Conservation (phyloP, 2,329 filamentous ascomycete genomes). For the Coniochaeta sp. region DNA sequence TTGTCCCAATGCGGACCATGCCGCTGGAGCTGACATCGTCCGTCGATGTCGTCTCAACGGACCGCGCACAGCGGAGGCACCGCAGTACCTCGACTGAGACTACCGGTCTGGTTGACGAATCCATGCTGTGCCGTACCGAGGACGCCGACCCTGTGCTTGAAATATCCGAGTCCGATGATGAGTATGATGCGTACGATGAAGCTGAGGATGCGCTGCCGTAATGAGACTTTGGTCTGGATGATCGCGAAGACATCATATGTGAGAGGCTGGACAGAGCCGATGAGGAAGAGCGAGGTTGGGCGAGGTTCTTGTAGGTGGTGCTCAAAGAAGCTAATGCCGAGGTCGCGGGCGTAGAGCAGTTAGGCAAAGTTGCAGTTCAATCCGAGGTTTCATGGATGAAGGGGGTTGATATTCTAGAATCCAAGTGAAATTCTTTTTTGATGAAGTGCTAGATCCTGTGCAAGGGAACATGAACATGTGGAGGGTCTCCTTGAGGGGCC, state of each 20-base stretch:
- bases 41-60: conserved; percentile 53
- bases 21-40: conserved; percentile 51
- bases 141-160: conserved; percentile 24
- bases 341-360: not conserved
- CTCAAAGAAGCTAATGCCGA: not conserved
- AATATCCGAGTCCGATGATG: conserved; percentile 33
- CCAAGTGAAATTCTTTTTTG: not conserved
- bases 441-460: not conserved
- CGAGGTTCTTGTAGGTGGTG: not conserved
- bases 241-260: conserved; percentile 19
- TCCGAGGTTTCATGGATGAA: not conserved
- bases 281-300: not conserved
- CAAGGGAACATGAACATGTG: not conserved
- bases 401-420: not conserved
- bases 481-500: not conserved
- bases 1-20: conserved; percentile 59
- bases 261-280: not conserved
- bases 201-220: conserved; percentile 31
- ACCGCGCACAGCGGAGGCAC: conserved; percentile 54
- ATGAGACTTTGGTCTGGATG: conserved; percentile 24
- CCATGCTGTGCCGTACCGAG: conserved; percentile 38
- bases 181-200: conserved; percentile 25
- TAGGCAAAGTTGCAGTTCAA: not conserved
- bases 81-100: conserved; percentile 53
- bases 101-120: conserved; percentile 34